Base-by-base conservation (phyloP, 106 monocot species). In the Dioscorea zingiberensis region DNA sequence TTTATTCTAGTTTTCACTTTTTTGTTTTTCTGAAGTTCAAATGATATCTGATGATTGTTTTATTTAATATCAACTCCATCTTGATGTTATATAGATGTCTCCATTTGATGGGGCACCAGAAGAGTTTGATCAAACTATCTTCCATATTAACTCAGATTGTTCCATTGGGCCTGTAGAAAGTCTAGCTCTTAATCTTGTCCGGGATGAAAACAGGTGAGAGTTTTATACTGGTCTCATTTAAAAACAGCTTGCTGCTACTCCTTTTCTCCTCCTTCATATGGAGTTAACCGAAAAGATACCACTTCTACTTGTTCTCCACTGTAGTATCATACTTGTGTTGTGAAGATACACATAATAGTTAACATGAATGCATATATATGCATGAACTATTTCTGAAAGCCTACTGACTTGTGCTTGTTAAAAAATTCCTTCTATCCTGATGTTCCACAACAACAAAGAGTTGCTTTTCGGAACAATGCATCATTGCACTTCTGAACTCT, bases 101-200 rank as follows among this genome's bases (percentile, higher is more conserved):
- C 97, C 97, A 64, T 70, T 27, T 80, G 98, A 86, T 54, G 86
- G 70, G 58, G 93, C 93, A 67, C 89, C 98, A 4, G 89, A 89
- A 68, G 98, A 99, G 44, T 99, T 99, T 64, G 98, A 99, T 70
- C 98, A 99, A 62, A 99, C 98, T 10, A 84, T 99, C 60, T 99
- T 99, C 55, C 4, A 82, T 72, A 74, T 99, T 25, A 32, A 63
- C 28, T 69, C 25, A n/a, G 73, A 89, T 65, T 64, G 84, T 25
- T 80, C 93, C 22, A 85, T 93, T 67, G 89, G 93, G 23, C 58
- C 62, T 47, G 69, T 68, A 21, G 98, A 99, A 68, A 49, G 25
- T 21, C 93, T 87, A 68, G 84, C 86, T 69, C 82, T 86, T 14
- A 89, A 89, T 73, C 72, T 93, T 67, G 89, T 93, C 22, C 89